These are phyloP conservation scores for Calonectria pteridis DNA, from an alignment of 2,329 filamentous ascomycete species.

Conservation along the genomic window DNA sequence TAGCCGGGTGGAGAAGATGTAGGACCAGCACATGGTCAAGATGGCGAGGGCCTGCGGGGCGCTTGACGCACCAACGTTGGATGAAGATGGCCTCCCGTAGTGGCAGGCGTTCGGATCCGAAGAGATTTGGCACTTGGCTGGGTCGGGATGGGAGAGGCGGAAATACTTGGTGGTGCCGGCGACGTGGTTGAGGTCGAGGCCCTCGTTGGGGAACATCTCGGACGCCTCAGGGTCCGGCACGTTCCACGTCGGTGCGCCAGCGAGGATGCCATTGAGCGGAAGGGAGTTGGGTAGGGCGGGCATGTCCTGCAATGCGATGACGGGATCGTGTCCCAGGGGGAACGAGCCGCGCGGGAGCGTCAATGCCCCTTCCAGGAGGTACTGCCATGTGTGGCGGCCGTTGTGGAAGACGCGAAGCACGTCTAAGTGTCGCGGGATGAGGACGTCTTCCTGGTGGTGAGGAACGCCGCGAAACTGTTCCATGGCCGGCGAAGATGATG, in stretches of 20 bases:
- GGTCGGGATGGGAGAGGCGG: slow-evolving; percentile 39
- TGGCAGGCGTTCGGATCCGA: slow-evolving; percentile 32
- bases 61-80: slow-evolving; percentile 31
- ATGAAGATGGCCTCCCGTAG: slow-evolving; percentile 35
- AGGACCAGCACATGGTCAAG: slow-evolving; percentile 45
- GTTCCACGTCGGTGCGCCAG: slow-evolving; percentile 41
- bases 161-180: slow-evolving; percentile 44
- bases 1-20: slow-evolving; percentile 45
- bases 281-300: slow-evolving; percentile 39
- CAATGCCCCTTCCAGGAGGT: slow-evolving; percentile 34
- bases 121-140: slow-evolving; percentile 38
- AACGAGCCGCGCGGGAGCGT: slow-evolving; percentile 37
- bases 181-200: slow-evolving; percentile 38
- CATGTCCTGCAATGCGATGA: slow-evolving; percentile 44
- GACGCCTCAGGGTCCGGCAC: slow-evolving; percentile 39
- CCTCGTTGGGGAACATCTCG: slow-evolving; percentile 15
- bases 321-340: slow-evolving; percentile 37
- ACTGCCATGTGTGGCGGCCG: slow-evolving; percentile 38
- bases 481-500: slow-evolving; percentile 16
- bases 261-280: slow-evolving; percentile 39
- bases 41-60: slow-evolving; percentile 43
- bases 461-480: slow-evolving; percentile 30
- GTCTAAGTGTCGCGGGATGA: slow-evolving; percentile 37
- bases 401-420: slow-evolving; percentile 39
- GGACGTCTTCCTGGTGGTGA: slow-evolving; percentile 36